These are phyloP conservation scores for Ophiostoma populinum DNA, from an alignment of 2,329 filamentous ascomycete species.

Conservation along the genomic window DNA sequence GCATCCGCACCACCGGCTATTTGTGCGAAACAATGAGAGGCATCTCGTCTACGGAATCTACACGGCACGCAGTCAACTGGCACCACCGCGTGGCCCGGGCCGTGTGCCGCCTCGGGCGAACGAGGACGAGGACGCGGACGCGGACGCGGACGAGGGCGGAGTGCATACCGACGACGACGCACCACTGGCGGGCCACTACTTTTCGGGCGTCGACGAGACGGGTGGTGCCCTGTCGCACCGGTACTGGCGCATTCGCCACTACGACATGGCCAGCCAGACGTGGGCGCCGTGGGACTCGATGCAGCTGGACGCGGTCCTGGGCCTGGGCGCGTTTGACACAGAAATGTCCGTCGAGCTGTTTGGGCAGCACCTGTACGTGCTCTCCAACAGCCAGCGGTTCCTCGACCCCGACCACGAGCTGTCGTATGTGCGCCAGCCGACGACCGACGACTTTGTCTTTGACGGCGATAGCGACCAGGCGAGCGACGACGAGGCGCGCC, in stretches of 20 bases:
- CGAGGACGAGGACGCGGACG: not conserved
- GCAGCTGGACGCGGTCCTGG: slow-evolving; percentile 40
- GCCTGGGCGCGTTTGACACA: slow-evolving; percentile 41
- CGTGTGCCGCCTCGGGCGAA: not conserved
- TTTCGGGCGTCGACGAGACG: too few relatives aligned
- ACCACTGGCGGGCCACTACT: too few relatives aligned
- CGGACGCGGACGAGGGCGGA: too few relatives aligned
- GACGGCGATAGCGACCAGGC: too few relatives aligned
- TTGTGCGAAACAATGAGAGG: slow-evolving; percentile 45
- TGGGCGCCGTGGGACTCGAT: slow-evolving; percentile 26
- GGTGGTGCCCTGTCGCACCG: too few relatives aligned
- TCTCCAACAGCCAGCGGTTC: slow-evolving; percentile 41
- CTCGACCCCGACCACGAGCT: not conserved
- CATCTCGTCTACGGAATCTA: slow-evolving; percentile 52
- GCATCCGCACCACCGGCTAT: slow-evolving; percentile 36
- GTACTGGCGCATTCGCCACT: slow-evolving; percentile 44
- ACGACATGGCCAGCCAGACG: slow-evolving; percentile 24
- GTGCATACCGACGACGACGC: too few relatives aligned
- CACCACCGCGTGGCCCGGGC: slow-evolving; percentile 9
- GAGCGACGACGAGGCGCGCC: too few relatives aligned
- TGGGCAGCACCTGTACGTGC: slow-evolving; percentile 46
- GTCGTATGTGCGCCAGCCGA: not conserved
- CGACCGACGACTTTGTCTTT: not conserved
- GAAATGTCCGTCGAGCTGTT: slow-evolving; percentile 58
- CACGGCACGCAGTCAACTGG: slow-evolving; percentile 23